Evolutionary conservation across 1,139 yeast species (phyloP).

Genomic region (Pichia sp.): DNA sequence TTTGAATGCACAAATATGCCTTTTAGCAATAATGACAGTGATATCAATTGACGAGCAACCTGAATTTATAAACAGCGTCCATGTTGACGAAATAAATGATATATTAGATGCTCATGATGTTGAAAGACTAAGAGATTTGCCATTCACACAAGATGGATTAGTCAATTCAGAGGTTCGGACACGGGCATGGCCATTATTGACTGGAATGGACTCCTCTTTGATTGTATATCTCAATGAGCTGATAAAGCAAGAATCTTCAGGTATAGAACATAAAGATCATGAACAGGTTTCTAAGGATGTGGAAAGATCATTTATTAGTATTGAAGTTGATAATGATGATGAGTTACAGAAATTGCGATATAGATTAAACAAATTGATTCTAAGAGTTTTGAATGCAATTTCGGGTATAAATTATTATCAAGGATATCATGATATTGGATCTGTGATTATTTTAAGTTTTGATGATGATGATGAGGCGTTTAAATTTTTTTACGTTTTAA

Average conservation of each 20-base stretch:
- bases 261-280: slow-evolving; percentile 55
- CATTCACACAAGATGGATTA: slow-evolving; percentile 41
- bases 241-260: neutral
- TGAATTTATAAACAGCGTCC: neutral
- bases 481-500: slow-evolving; percentile 47
- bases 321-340: slow-evolving; percentile 18
- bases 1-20: too few species aligned
- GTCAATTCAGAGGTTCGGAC: slow-evolving; percentile 37
- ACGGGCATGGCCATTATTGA: slow-evolving; percentile 43
- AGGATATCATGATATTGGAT: slow-evolving; percentile 86
- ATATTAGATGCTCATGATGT: slow-evolving; percentile 14
- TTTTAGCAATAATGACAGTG: neutral
- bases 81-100: neutral
- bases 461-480: slow-evolving; percentile 40
- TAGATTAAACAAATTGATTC: slow-evolving; percentile 43
- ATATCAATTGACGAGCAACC: neutral
- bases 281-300: slow-evolving; percentile 76
- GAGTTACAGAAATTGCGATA: slow-evolving; percentile 30
- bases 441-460: slow-evolving; percentile 56
- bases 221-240: slow-evolving; percentile 22
- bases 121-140: slow-evolving; percentile 17
- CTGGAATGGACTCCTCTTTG: slow-evolving; percentile 3
- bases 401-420: slow-evolving; percentile 75
- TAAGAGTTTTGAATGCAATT: slow-evolving; percentile 50
- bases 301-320: slow-evolving; percentile 52